Evolutionary conservation across 441 rosid species (phyloP).

Genomic region (Mallotus japonicus): DNA sequence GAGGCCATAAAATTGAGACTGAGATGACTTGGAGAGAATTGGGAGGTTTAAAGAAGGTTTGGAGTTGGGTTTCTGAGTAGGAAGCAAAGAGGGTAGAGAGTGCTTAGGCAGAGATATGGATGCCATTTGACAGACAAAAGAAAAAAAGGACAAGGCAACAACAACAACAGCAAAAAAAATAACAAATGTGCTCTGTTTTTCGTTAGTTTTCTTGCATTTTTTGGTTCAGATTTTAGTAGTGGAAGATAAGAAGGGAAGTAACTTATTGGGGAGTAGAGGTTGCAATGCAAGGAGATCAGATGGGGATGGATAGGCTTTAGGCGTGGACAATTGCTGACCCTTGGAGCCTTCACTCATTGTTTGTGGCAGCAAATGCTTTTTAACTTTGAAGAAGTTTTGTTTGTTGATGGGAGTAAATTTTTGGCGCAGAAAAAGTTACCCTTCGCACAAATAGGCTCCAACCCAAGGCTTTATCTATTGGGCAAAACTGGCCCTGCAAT

Average conservation of each 20-base stretch:
- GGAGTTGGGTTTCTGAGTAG: conserved; percentile 36
- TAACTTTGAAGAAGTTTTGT: not conserved
- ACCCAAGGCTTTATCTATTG: too few species aligned
- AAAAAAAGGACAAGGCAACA: not conserved
- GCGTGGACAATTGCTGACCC: conserved; percentile 60
- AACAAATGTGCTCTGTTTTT: not conserved
- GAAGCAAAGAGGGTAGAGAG: conserved; percentile 39
- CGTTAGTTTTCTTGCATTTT: not conserved
- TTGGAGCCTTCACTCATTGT: not conserved
- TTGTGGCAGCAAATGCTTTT: not conserved
- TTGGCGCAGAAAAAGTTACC: too few species aligned
- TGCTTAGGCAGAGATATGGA: conserved; percentile 50
- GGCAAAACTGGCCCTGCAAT: too few species aligned
- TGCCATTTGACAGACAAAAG: conserved; percentile 36
- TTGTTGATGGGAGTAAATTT: too few species aligned
- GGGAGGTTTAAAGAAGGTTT: conserved; percentile 34
- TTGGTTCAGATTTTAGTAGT: not conserved
- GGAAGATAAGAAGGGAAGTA: conserved; percentile 32
- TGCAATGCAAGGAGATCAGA: conserved; percentile 15
- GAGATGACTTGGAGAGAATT: conserved; percentile 44
- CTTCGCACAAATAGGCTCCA: too few species aligned
- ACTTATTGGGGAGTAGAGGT: conserved; percentile 12
- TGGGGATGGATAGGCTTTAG: conserved; percentile 24
- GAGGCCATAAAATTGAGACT: conserved; percentile 67
- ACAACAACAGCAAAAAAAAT: not conserved